Base-by-base conservation (phyloP, 164 flowering plant genomes). In the Dillenia suffruticosa region DNA sequence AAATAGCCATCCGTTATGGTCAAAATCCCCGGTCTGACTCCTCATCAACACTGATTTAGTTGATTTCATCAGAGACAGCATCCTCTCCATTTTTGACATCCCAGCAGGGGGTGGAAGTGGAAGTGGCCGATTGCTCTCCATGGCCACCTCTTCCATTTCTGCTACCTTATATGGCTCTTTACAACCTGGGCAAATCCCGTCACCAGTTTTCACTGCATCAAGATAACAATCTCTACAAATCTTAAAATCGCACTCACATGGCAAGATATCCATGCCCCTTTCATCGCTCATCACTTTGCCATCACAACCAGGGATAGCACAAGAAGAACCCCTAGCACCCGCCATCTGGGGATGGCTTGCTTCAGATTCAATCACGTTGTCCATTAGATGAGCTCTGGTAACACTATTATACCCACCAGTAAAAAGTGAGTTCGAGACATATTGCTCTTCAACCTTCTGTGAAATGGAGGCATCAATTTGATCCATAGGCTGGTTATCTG, bases 11-110 rank as follows among this genome's bases (percentile, higher is more conserved):
- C 87, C 63, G 49, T 77, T 86, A 44, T 86, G 95, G 73, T 88
- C 95, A 65, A 90, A 88, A 54, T 90, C 97, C 26, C 81, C 84
- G 0, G 91, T 86, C 63, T 88, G 97, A 62, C 84, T 86, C 62
- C 95, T 77, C 84, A 81, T 65, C 53, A 88, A 64, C 57, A 71
- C 56, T 1, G 94, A 90, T 71, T 81, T 83, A 2, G 77, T 81
- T 51, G 96, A 82, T 63, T 82, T 83, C 81, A 84, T 81, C 70
- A 86, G 56, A 0, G 90, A 84, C 79, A 83, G 50, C 60, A 81
- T 74, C 73, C 82, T 76, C 69, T 77, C 88, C 81, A 73, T 77
- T 52, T 74, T 83, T 6, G 86, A 77, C 81, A 74, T 72, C 9
- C 73, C 71, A 58, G 59, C 62, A 1, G 80, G 72, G 0, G 85